Base-by-base conservation (phyloP, 1,139 yeast species). In the Scheffersomyces segobiensis region DNA sequence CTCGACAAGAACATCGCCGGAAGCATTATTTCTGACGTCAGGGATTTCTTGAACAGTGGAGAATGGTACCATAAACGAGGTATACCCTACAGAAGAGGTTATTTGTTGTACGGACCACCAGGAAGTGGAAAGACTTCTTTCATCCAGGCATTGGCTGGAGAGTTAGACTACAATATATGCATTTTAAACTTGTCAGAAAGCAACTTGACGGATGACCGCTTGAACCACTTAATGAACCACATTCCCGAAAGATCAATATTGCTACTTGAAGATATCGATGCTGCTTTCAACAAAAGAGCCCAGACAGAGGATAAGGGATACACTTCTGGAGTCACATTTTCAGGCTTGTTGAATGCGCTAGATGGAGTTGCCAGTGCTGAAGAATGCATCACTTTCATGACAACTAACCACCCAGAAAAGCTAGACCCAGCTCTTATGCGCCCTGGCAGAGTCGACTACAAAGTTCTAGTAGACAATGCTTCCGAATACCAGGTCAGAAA, bases 331-430 rank as follows among this genome's bases (percentile, higher is more conserved):
- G 98, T 96, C 22, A 95, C 99, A 1, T 96, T 95, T 70, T 91
- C 97, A 54, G 99, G 99, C 0, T 80, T 95, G 56, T 78, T 95
- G 61, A 95, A 95, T 71, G 97, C 99, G 0, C 80, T 95, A 54
- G 99, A 95, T 71, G 99, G 99, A 55, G 99, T 95, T n/a, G 97
- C 98, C 1, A 91, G 97, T 52, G 97, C 98, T 1, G 99, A 95
- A 69, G 99, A 95, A 69, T 89, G 97, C 55, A 83, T 95, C 50
- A 95, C 98, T 0, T 95, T 95, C 73, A 95, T 95, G 99, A 95
- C 99, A 18, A 93, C 99, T 22, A 95, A 95, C 73, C 99, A 95
- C 69, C 98, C 98, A 0, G 98, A 95, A 65, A 86, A 86, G 62
- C 79, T 95, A 52, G 99, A 95, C 68, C 93, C 92, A 3, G 96